Evolutionary conservation across 495 filamentous ascomycete genomes (phyloP).

Genomic region (Aspergillus panamensis): DNA sequence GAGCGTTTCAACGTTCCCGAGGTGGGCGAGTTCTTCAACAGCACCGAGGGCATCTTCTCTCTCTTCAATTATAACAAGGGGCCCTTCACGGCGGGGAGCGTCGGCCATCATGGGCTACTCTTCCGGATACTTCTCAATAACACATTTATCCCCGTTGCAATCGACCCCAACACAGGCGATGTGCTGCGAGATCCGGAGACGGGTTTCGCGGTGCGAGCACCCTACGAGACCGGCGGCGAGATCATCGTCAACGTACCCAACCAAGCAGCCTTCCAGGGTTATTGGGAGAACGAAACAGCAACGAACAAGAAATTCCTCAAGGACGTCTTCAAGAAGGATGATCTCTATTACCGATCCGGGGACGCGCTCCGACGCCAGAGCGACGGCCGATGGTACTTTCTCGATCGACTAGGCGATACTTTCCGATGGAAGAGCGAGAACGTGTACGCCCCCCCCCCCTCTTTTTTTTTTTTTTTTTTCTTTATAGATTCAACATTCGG

Average conservation of each 20-base stretch:
- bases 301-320: slow-evolving; percentile 65
- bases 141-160: slow-evolving; percentile 60
- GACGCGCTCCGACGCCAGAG: slow-evolving; percentile 62
- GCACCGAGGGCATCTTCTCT: slow-evolving; percentile 59
- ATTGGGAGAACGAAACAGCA: slow-evolving; percentile 63
- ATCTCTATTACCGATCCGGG: slow-evolving; percentile 71
- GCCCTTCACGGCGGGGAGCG: slow-evolving; percentile 57
- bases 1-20: slow-evolving; percentile 59
- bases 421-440: slow-evolving; percentile 86
- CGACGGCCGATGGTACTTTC: slow-evolving; percentile 76
- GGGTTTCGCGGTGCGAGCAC: slow-evolving; percentile 59
- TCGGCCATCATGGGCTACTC: slow-evolving; percentile 69
- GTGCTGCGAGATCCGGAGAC: slow-evolving; percentile 62
- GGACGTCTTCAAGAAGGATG: slow-evolving; percentile 70
- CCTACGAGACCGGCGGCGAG: slow-evolving; percentile 69
- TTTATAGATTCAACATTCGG: background rate
- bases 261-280: slow-evolving; percentile 62
- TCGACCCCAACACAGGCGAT: slow-evolving; percentile 63
- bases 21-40: slow-evolving; percentile 65
- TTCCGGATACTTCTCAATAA: slow-evolving; percentile 48
- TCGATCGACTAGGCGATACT: slow-evolving; percentile 75
- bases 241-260: slow-evolving; percentile 65
- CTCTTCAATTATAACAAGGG: slow-evolving; percentile 57
- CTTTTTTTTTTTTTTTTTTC: background rate
- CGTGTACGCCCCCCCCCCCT: slow-evolving; percentile 43